phyloP scores from a whole-genome alignment of 2,329 filamentous ascomycete species.

The Arthrinium phaeospermum region DNA sequence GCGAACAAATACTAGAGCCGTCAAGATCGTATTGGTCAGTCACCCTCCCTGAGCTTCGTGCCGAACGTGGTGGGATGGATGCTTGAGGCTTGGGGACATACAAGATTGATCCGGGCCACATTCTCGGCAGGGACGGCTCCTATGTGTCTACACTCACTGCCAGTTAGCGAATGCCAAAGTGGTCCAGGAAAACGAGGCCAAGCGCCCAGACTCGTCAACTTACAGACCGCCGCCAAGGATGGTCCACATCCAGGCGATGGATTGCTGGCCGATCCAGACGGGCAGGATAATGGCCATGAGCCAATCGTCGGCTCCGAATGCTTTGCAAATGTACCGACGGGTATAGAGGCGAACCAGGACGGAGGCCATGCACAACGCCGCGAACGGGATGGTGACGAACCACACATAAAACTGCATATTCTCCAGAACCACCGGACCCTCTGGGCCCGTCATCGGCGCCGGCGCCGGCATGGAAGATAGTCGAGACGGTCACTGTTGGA shows the following conservation, averaged over 20 bases:
- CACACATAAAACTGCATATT: constrained; percentile 5
- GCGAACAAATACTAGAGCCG: constrained; percentile 34
- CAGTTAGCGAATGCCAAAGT: neutral
- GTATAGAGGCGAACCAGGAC: constrained; percentile 7
- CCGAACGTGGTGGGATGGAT: neutral
- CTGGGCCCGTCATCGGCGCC: neutral
- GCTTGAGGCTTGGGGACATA: neutral
- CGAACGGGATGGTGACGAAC: constrained; percentile 7
- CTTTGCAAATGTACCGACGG: neutral
- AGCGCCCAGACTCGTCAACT: neutral
- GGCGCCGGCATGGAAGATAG: neutral
- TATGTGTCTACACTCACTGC: neutral
- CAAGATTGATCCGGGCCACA: neutral
- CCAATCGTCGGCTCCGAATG: constrained; percentile 10
- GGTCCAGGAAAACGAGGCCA: too few relatives aligned
- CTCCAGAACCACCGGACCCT: neutral
- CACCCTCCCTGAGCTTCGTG: neutral
- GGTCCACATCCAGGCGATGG: constrained; percentile 17
- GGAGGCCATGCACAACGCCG: neutral
- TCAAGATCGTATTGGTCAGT: neutral
- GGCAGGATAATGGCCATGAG: neutral
- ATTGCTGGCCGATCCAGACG: constrained; percentile 15
- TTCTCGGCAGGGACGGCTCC: neutral
- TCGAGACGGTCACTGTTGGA: neutral
- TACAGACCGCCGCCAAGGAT: constrained; percentile 21